These are phyloP conservation scores for Nissolia schottii DNA, from an alignment of 306 rosid species.

Conservation along the genomic window DNA sequence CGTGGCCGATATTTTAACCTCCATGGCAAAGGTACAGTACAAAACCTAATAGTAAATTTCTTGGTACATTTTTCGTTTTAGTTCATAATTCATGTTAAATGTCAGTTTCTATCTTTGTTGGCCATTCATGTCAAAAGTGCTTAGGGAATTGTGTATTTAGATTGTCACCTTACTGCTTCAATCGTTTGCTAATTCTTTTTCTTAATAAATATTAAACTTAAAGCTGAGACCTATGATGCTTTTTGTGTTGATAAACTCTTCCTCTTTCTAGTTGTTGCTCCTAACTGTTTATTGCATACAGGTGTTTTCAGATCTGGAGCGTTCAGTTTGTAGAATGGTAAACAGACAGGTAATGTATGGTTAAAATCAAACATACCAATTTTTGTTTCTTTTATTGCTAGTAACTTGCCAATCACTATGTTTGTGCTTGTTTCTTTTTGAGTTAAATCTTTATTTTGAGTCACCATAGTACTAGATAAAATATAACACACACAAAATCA, in stretches of 20 bases:
- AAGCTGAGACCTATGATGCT: not conserved
- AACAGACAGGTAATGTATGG: constrained; percentile 70
- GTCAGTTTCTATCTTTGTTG: not conserved
- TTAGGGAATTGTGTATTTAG: constrained; percentile 10
- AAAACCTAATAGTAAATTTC: constrained; percentile 15
- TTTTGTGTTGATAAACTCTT: not conserved
- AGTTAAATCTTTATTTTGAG: not conserved
- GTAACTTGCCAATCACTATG: constrained; percentile 3
- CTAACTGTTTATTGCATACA: constrained; percentile 42
- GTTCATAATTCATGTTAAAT: not conserved
- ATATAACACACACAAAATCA: not conserved
- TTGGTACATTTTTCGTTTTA: constrained; percentile 3
- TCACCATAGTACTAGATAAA: not conserved
- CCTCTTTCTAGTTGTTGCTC: constrained; percentile 12
- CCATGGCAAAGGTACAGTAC: constrained; percentile 84
- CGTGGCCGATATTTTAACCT: constrained; percentile 92
- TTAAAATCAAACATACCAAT: constrained; percentile 2
- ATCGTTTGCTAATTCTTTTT: not conserved
- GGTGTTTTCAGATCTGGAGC: constrained; percentile 97
- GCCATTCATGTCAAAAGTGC: not conserved
- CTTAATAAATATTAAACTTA: not conserved
- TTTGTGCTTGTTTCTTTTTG: not conserved
- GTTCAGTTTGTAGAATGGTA: constrained; percentile 94
- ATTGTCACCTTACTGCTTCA: constrained; percentile 19
- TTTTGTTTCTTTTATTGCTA: not conserved